Conservation (phyloP, 805 yeast species). For the Candida railenensis region DNA sequence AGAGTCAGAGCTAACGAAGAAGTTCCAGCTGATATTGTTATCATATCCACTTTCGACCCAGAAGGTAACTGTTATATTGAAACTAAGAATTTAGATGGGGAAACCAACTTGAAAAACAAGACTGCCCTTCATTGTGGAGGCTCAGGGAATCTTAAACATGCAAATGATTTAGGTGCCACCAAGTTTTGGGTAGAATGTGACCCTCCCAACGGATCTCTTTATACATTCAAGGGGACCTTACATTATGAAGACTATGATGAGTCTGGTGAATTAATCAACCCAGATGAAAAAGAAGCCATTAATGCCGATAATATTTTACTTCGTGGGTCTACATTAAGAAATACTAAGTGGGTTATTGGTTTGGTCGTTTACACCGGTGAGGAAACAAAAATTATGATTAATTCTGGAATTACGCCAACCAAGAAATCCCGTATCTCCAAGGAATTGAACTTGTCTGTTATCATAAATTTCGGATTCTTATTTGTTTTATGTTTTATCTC, state of each 20-base stretch:
- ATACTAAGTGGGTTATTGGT: conserved; percentile 76
- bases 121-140: conserved; percentile 54
- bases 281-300: conserved; percentile 53
- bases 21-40: conserved; percentile 71
- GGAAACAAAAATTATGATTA: conserved; percentile 75
- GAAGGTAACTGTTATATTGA: conserved; percentile 76
- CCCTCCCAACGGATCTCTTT: conserved; percentile 65
- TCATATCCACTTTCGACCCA: conserved; percentile 63
- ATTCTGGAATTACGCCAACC: conserved; percentile 76
- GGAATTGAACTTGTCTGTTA: conserved; percentile 65
- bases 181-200: conserved; percentile 68
- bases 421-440: conserved; percentile 65
- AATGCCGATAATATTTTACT: conserved; percentile 62
- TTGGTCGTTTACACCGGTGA: conserved; percentile 73
- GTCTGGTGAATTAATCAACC: conserved; percentile 27
- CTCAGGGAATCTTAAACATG: conserved; percentile 44
- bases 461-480: conserved; percentile 59
- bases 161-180: conserved; percentile 57
- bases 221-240: conserved; percentile 64
- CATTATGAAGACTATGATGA: conserved; percentile 46
- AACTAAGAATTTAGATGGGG: conserved; percentile 83
- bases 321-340: conserved; percentile 71
- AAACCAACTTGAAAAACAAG: conserved; percentile 67
- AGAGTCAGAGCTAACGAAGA: conserved; percentile 74
- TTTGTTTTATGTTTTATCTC: conserved; percentile 67